Evolutionary conservation across 306 rosid genomes (phyloP), one percentile per base, ranked within the genome.

Genomic region (Sechiopsis laciniata): DNA sequence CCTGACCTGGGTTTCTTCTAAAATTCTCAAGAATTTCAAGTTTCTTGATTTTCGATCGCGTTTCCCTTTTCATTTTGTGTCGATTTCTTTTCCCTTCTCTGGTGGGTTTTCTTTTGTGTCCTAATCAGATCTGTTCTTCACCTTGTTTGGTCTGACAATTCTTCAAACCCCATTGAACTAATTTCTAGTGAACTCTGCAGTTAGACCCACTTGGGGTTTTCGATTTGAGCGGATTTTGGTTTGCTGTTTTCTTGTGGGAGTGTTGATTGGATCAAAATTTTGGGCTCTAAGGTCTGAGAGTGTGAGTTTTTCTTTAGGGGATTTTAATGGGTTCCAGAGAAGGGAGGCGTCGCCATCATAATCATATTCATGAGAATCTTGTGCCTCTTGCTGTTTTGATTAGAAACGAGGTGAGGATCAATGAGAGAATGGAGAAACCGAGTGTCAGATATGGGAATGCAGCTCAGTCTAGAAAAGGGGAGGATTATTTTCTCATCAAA

Each of bases 321-420:
- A 20, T 48, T 12, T 51, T 17, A 26, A 70, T 70, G 74, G 59
- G 59, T 51, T 50, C 74, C 9, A 75, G 85, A 19, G 93, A 92
- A 81, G 90, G 91, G 82, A 87, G 88, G 80, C 84, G 85, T 51
- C 87, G 61, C 46, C 93, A 78, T 63, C 90, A 87, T 46, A 92
- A 79, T 71, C 93, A 87, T 46, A 92, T 78, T 71, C 93, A 80
- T 68, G 91, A 88, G 76, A 85, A 84, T 78, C 88, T 90, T 75
- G 91, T 90, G 78, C 98, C 97, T 81, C 94, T 93, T 71, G 97
- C 98, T 82, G 93, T 94, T 14, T 82, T 93, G 82, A 86, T 88
- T 35, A 87, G 91, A 82, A 83, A 88, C 74, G 98, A 94, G 85
- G 85, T 87, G 86, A 90, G 83, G 88, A 26, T 26, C 29, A 88